Percentiles rank a stretch among this genome's conserved stretches.
phyloP scores from a whole-genome alignment of 164 flowering plant species.

The Stephania japonica region DNA sequence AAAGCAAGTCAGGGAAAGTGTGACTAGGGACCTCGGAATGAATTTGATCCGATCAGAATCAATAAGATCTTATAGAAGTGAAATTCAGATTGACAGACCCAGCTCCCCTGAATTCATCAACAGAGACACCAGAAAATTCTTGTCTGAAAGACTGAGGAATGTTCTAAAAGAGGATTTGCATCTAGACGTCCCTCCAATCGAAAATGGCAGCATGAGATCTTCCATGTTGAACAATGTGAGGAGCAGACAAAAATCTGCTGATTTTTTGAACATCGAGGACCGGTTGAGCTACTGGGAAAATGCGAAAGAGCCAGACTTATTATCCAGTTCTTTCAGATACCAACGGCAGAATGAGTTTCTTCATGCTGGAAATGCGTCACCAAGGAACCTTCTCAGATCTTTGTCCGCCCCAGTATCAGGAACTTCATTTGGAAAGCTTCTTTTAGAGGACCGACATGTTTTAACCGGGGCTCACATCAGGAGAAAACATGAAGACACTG shows the following conservation, averaged over 20 bases:
- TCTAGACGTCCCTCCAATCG: slow-evolving; percentile 13
- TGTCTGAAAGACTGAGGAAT: slow-evolving; percentile 72
- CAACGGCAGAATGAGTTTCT: slow-evolving; percentile 26
- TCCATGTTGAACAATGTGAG: slow-evolving; percentile 26
- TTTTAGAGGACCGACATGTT: slow-evolving; percentile 78
- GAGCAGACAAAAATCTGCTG: slow-evolving; percentile 23
- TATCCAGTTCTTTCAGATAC: slow-evolving; percentile 62
- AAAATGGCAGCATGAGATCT: slow-evolving; percentile 28
- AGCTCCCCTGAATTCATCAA: slow-evolving; percentile 62
- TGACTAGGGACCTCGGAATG: slow-evolving; percentile 45
- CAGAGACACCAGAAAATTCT: slow-evolving; percentile 58
- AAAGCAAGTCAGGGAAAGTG: slow-evolving; percentile 60
- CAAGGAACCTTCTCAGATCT: slow-evolving; percentile 78
- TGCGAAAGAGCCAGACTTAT: slow-evolving; percentile 31
- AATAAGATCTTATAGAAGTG: slow-evolving; percentile 66
- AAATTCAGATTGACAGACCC: slow-evolving; percentile 42
- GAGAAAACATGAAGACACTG: slow-evolving; percentile 75
- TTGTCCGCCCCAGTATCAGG: slow-evolving; percentile 93
- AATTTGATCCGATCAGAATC: slow-evolving; percentile 69
- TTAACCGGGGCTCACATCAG: slow-evolving; percentile 76
- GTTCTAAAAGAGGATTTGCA: slow-evolving; percentile 42
- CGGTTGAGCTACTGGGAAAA: slow-evolving; percentile 24
- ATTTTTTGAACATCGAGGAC: slow-evolving; percentile 10
- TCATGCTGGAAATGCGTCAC: slow-evolving; percentile 45
- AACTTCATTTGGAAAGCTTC: slow-evolving; percentile 89